A percentile compares a stretch with the other conserved stretches of the same genome.
Conservation (phyloP, 129 eudicot genomes). For the Tanacetum coccineum region DNA sequence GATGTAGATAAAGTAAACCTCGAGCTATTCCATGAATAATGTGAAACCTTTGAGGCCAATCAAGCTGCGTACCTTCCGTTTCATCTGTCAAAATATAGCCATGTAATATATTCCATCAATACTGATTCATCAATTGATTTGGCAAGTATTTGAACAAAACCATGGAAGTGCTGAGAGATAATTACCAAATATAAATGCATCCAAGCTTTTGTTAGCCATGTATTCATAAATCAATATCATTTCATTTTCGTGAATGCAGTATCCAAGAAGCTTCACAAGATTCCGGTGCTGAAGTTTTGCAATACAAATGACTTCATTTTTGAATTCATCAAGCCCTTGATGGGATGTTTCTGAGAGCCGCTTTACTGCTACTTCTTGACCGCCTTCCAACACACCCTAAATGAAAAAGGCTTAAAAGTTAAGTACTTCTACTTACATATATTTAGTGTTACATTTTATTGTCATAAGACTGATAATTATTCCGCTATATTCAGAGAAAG, state of each 20-base stretch:
- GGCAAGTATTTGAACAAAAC: too few relatives aligned
- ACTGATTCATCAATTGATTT: too few relatives aligned
- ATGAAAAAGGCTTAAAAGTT: neutral
- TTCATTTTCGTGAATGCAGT: constrained; percentile 28
- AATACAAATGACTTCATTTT: constrained; percentile 30
- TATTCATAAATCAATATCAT: constrained; percentile 28
- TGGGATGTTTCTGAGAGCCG: constrained; percentile 35
- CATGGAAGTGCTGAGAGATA: neutral
- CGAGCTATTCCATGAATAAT: constrained; percentile 21
- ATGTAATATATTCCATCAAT: too few relatives aligned
- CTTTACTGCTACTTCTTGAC: constrained; percentile 36
- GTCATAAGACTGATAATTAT: too few relatives aligned
- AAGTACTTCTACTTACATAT: neutral
- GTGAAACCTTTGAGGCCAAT: constrained; percentile 12
- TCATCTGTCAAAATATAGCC: constrained; percentile 5
- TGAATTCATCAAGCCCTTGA: constrained; percentile 34
- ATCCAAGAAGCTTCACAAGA: constrained; percentile 38
- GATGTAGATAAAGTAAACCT: constrained; percentile 22
- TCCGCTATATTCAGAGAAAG: neutral
- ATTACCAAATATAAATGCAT: constrained; percentile 39
- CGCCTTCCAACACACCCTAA: constrained; percentile 44
- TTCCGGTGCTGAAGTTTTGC: constrained; percentile 33
- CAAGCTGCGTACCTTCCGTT: constrained; percentile 1
- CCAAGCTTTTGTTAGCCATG: constrained; percentile 48
- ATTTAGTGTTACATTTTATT: neutral